These are phyloP conservation scores for Heliamphora pulchella DNA, from an alignment of 179 eudicot genomes.

Conservation along the genomic window DNA sequence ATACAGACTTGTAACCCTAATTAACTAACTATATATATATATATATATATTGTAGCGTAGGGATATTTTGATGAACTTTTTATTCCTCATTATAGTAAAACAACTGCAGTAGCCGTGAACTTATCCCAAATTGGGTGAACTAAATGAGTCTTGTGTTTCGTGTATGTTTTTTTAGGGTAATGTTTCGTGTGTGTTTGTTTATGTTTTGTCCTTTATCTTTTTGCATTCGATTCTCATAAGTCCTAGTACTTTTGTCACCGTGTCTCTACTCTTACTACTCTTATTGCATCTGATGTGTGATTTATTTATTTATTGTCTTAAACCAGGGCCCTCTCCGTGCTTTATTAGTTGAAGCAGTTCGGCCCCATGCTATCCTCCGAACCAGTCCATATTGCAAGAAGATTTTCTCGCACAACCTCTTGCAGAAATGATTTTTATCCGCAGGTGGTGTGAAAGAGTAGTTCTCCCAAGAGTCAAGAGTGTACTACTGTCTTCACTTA, in stretches of 20 bases:
- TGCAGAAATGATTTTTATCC: slow-evolving; percentile 38
- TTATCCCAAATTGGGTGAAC: not conserved
- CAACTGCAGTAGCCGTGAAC: not conserved
- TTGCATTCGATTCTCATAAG: too few relatives aligned
- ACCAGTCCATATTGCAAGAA: slow-evolving; percentile 65
- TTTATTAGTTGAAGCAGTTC: slow-evolving; percentile 38
- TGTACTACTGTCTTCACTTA: slow-evolving; percentile 6
- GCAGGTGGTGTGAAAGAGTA: not conserved
- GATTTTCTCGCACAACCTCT: slow-evolving; percentile 48
- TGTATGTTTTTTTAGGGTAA: too few relatives aligned
- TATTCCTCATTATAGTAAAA: not conserved
- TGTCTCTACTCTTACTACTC: too few relatives aligned
- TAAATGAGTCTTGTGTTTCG: not conserved
- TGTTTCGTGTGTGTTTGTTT: too few relatives aligned
- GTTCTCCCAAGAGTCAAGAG: not conserved
- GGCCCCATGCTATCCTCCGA: slow-evolving; percentile 45
- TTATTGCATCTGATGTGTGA: too few relatives aligned
- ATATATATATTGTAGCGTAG: not conserved
- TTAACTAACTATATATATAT: not conserved
- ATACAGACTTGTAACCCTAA: not conserved
- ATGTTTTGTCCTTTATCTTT: too few relatives aligned
- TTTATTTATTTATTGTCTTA: not conserved
- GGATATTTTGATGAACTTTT: not conserved
- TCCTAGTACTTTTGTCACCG: too few relatives aligned
- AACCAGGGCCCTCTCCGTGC: slow-evolving; percentile 43